These are phyloP conservation scores for Blastosporella zonata DNA, from an alignment of 1,284 basidiomycete species.

Conservation along the genomic window DNA sequence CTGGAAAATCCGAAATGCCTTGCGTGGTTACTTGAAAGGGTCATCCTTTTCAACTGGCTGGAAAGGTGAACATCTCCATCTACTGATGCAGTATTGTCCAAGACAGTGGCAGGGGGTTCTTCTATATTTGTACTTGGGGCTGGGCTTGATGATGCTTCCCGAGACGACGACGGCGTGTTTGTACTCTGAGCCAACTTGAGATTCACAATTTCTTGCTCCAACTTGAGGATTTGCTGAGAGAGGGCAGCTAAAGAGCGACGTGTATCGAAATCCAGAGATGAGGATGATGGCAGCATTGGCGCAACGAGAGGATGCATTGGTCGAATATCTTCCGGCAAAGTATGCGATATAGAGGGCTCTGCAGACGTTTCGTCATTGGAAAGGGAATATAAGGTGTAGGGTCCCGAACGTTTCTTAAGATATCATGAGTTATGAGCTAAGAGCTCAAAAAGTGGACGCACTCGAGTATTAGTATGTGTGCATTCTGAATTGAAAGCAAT, in stretches of 20 bases:
- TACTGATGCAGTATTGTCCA: background rate
- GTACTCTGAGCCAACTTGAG: conserved; percentile 7
- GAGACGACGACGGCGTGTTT: background rate
- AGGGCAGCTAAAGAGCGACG: conserved; percentile 13
- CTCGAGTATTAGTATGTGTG: conserved; percentile 16
- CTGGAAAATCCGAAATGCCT: conserved; percentile 21
- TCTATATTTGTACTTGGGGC: background rate
- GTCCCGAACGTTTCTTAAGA: conserved; percentile 9
- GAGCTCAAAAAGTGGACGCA: conserved; percentile 1
- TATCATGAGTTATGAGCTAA: background rate
- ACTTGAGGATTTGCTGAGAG: conserved; percentile 14
- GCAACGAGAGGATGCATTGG: conserved; percentile 15
- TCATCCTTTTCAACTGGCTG: conserved; percentile 16
- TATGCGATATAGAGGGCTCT: background rate
- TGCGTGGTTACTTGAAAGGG: conserved; percentile 9
- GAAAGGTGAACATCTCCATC: conserved; percentile 14
- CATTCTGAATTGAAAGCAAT: conserved; percentile 19
- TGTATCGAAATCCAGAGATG: conserved; percentile 7
- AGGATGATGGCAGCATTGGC: conserved; percentile 10
- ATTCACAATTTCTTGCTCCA: conserved; percentile 18
- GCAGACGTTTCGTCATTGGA: background rate
- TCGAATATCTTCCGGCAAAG: background rate
- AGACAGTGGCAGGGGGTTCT: background rate
- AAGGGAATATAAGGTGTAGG: background rate
- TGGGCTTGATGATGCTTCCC: conserved; percentile 2